These are phyloP conservation scores for Byssochlamys sp. DNA, from an alignment of 2,329 filamentous ascomycete species.

Conservation along the genomic window DNA sequence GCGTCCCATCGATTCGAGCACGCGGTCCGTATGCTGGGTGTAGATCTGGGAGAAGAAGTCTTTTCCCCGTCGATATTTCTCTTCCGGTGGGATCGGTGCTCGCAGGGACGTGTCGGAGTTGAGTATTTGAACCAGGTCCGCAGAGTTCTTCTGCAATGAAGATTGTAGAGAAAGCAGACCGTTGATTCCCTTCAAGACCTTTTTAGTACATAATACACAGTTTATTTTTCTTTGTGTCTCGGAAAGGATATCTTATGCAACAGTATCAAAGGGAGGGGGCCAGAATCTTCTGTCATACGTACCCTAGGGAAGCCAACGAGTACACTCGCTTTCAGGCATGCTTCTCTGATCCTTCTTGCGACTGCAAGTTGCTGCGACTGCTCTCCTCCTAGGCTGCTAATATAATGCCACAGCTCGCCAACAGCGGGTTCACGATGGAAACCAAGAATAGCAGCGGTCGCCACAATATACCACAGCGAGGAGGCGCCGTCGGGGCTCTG, in stretches of 20 bases:
- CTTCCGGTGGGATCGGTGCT: conserved; percentile 3
- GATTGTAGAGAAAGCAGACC: conserved; percentile 15
- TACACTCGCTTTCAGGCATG: conserved; percentile 19
- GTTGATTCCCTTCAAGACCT: conserved; percentile 13
- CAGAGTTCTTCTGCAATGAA: conserved; percentile 10
- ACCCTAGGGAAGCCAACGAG: conserved; percentile 20
- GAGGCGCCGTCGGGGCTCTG: conserved; percentile 1
- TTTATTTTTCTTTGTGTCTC: not conserved
- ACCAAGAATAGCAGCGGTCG: conserved; percentile 14
- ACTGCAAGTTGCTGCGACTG: conserved; percentile 6
- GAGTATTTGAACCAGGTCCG: conserved; percentile 7
- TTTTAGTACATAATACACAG: conserved; percentile 2
- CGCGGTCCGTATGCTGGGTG: conserved; percentile 15
- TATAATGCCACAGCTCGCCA: conserved; percentile 16
- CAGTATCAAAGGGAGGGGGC: not conserved
- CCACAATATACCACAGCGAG: conserved; percentile 17
- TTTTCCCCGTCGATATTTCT: conserved; percentile 16
- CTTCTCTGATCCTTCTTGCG: conserved; percentile 16
- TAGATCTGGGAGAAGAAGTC: conserved; percentile 19
- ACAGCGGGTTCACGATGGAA: conserved; percentile 18
- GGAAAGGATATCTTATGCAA: not conserved
- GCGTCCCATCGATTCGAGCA: conserved; percentile 14
- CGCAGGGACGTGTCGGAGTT: conserved; percentile 12
- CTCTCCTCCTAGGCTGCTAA: conserved; percentile 3
- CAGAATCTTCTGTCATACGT: conserved; percentile 2